Base-by-base conservation (phyloP, 208 protist genomes). In the Crithidia thermophila region DNA sequence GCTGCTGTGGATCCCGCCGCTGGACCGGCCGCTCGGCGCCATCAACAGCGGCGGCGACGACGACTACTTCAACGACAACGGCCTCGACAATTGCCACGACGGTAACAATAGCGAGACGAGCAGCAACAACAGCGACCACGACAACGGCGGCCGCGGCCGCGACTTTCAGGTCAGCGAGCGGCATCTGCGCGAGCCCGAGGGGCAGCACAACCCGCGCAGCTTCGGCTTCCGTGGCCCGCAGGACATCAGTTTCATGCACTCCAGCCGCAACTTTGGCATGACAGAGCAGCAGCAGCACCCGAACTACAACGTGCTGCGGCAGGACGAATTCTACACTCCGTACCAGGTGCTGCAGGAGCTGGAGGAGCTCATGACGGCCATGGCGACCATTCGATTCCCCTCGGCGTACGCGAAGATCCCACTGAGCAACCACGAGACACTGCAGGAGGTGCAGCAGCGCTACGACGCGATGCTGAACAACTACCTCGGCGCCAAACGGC, bases 361-460 rank as follows among this genome's bases (percentile, higher is more conserved):
- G 59, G 46, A 69, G 51, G 64, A 75, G 65, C 67, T 80, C 33
- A 76, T 86, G 58, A 52, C 58, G 4, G 43, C 60, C 21, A 36
- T 86, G 37, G 67, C 65, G 23, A 55, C 59, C 20, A 45, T 61
- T 9, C 18, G 45, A 14, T 76, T 86, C 13, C 67, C 80, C 0
- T 43, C 42, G 0, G 30, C 50, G 9, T n/a, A 82, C 25, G 58
- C 77, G 5, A 70, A 77, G 37, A 51, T 77, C 4, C 65, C 77
- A 20, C 63, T 86, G 20, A 73, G 62, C 55, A 86, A 80, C 59
- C 76, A 86, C 66, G 80, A 86, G 60, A 86, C 80, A 14, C 16
- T 86, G 39, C 34, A 51, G n/a, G 75, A 86, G 73, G 23, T 86
- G 60, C 67, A 79, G 18, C 59, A 13, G 61, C 75, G 80, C 13